A percentile compares a stretch with the other conserved stretches of the same genome.
These are phyloP conservation scores for Penicillium silybi DNA, from an alignment of 495 filamentous ascomycete genomes.

Conservation along the genomic window DNA sequence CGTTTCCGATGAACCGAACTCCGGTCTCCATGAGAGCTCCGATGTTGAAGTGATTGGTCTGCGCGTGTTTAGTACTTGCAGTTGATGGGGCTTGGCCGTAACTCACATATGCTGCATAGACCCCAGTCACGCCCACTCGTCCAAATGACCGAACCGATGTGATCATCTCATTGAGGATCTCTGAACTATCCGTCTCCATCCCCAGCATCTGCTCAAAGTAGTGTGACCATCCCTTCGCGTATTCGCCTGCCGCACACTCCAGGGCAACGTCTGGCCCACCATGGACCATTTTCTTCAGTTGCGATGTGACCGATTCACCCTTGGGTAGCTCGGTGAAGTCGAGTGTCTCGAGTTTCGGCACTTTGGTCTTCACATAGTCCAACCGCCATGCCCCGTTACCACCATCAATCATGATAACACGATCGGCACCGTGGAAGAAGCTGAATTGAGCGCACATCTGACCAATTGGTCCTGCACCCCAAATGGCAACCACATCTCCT, in stretches of 20 bases:
- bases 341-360: constrained; percentile 59
- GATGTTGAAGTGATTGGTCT: constrained; percentile 82
- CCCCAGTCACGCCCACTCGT: constrained; percentile 70
- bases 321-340: constrained; percentile 52
- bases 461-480: constrained; percentile 47
- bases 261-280: constrained; percentile 73
- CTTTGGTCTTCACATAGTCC: constrained; percentile 59
- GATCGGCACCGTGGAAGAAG: constrained; percentile 64
- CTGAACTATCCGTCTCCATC: constrained; percentile 79
- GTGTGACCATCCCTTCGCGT: constrained; percentile 78
- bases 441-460: constrained; percentile 76
- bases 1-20: constrained; percentile 1
- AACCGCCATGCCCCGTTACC: constrained; percentile 61
- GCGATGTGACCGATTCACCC: constrained; percentile 59
- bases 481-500: constrained; percentile 73
- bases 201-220: constrained; percentile 71
- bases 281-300: constrained; percentile 68
- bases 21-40: constrained; percentile 74
- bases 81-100: neutral
- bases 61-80: neutral
- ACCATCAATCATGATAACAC: constrained; percentile 78
- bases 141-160: constrained; percentile 72
- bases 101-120: constrained; percentile 78
- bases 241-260: constrained; percentile 83
- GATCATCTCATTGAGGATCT: constrained; percentile 87